phyloP scores from a whole-genome alignment of 2,329 filamentous ascomycete species.

The Ceratocystis lukuohia region DNA sequence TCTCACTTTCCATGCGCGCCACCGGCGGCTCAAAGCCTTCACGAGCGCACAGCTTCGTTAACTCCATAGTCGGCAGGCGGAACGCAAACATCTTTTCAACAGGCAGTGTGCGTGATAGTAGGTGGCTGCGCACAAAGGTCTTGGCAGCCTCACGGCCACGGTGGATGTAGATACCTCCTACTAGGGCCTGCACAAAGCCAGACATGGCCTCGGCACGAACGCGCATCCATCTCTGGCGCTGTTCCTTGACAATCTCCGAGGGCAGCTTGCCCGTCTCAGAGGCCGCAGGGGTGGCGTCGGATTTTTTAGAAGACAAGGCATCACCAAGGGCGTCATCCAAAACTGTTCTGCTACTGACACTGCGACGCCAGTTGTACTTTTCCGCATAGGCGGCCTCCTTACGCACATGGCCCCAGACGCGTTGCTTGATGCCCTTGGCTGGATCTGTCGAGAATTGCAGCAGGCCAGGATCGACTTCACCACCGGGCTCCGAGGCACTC shows the following conservation, averaged over 20 bases:
- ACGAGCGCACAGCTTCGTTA: constrained; percentile 67
- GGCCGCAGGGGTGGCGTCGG: constrained; percentile 11
- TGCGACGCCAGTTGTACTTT: constrained; percentile 47
- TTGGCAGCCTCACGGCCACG: constrained; percentile 66
- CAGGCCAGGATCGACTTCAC: constrained; percentile 81
- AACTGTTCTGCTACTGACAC: constrained; percentile 63
- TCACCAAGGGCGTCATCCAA: constrained; percentile 80
- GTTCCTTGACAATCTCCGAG: constrained; percentile 18
- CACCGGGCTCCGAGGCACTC: constrained; percentile 68
- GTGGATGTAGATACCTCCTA: constrained; percentile 78
- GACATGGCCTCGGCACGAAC: constrained; percentile 63
- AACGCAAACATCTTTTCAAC: constrained; percentile 72
- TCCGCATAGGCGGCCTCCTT: constrained; percentile 35
- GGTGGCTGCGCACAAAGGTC: constrained; percentile 69
- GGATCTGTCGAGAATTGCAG: constrained; percentile 58
- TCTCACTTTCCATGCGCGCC: constrained; percentile 79
- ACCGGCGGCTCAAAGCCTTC: constrained; percentile 83
- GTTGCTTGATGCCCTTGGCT: constrained; percentile 33
- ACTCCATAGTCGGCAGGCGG: constrained; percentile 67
- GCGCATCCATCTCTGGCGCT: constrained; percentile 37
- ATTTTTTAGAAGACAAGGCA: constrained; percentile 26
- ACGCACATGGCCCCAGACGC: constrained; percentile 37
- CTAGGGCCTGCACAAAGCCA: constrained; percentile 67
- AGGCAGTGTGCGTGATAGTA: constrained; percentile 67
- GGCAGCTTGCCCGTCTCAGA: constrained; percentile 20